Base-by-base conservation (phyloP, 2,329 filamentous ascomycete species). In the Scortechinia acanthostroma region DNA sequence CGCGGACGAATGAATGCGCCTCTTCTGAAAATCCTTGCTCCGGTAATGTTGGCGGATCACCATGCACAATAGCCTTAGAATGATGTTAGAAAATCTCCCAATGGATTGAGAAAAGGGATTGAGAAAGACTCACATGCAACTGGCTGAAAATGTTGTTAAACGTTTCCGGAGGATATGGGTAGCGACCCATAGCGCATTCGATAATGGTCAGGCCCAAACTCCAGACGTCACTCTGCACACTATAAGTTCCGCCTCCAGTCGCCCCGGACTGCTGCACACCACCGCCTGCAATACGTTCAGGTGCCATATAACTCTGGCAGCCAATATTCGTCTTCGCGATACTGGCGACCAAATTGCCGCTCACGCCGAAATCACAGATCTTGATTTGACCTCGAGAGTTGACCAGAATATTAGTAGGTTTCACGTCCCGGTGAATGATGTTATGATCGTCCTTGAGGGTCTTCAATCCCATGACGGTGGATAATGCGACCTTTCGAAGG, bases 281-380 rank as follows among this genome's bases (percentile, higher is more conserved):
- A 46, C 91, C 90, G 43, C 88, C 89, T 5, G 89, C 89, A 56
- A 98, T 98, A 52, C 93, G 75, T 64, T 98, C 93, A 0, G 93
- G 93, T 0, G 93, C 93, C 93, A 98, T 98, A 68, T 98, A 98
- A 59, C 91, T 96, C 66, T 98, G 93, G 58, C 93, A 98, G 30
- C 93, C 93, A 56, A 98, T 98, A 60, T 98, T 98, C 21, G 93
- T 98, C 67, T 94, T 95, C 44, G 93, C 93, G 56, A 97, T 97
- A 68, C 90, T 95, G 20, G 93, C 91, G 19, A 98, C 93, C 20
- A 98, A 70, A 56, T 98, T 98, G 45, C 93, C 93, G 53, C 88
- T 94, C 46, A 98, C 93, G 46, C 93, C 93, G 62, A 98, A 98
- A 64, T 98, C 93, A 65, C 93, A 98, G 47, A 98, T 95, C 68